Evolutionary conservation across 2,329 filamentous ascomycete species (phyloP).

Genomic region (Sclerotinia nivalis): DNA sequence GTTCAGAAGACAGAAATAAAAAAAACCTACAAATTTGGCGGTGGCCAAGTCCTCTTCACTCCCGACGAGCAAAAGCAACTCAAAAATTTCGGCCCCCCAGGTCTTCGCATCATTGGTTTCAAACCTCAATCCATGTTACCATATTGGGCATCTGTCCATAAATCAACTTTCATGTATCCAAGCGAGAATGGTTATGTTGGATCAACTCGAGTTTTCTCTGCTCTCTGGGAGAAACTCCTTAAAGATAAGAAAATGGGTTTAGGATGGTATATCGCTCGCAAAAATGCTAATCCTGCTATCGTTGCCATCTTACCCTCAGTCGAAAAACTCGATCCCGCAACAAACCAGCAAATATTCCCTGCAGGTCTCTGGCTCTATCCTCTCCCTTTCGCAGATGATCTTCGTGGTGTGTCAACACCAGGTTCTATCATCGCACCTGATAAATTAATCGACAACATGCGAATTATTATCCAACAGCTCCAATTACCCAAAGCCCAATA

Average conservation of each 20-base stretch:
- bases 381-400: slow-evolving; percentile 85
- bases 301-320: slow-evolving; percentile 79
- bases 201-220: slow-evolving; percentile 89
- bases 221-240: slow-evolving; percentile 83
- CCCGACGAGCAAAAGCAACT: slow-evolving; percentile 79
- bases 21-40: slow-evolving; percentile 95
- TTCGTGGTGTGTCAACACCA: slow-evolving; percentile 68
- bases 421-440: slow-evolving; percentile 62
- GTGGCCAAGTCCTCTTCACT: slow-evolving; percentile 82
- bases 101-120: slow-evolving; percentile 91
- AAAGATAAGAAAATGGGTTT: slow-evolving; percentile 78
- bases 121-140: slow-evolving; percentile 76
- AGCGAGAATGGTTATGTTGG: slow-evolving; percentile 88
- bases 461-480: slow-evolving; percentile 68
- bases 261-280: slow-evolving; percentile 84
- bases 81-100: slow-evolving; percentile 76
- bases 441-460: slow-evolving; percentile 77
- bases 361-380: slow-evolving; percentile 87
- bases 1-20: slow-evolving; percentile 81
- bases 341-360: slow-evolving; percentile 69
- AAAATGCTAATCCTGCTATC: slow-evolving; percentile 76
- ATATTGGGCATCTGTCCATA: slow-evolving; percentile 81
- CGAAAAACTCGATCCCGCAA: slow-evolving; percentile 63
- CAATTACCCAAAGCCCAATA: slow-evolving; percentile 85
- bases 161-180: slow-evolving; percentile 90